Evolutionary conservation across 208 protist species (phyloP), one percentile per base, ranked within the genome.

Genomic region (Leishmania martiniquensis): DNA sequence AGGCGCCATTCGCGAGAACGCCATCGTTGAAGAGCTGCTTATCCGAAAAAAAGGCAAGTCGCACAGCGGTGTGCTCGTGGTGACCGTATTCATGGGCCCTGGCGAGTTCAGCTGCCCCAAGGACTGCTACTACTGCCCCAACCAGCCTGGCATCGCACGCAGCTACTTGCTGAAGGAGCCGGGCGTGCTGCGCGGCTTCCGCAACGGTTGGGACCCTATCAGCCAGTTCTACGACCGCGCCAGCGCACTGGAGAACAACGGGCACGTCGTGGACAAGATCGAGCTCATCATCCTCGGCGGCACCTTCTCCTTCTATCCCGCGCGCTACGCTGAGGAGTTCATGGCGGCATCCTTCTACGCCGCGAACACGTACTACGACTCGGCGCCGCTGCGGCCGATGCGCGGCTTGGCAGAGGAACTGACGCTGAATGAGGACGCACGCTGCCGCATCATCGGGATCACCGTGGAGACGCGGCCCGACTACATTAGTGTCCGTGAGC

Each of bases 251-350:
- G 93, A 95, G 75, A 91, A 90, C 80, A 98, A 97, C 80, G 97
- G 97, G 4, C 97, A 99, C 80, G 87, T 95, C 10, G 92, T 93
- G 69, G 97, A 98, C 81, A 98, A 99, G 90, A 98, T 99, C 45
- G 99, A 99, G 85, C 98, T 99, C 44, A 99, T 99, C 80, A 95
- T 99, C 73, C 99, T 99, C 88, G 99, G 99, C 45, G 99, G 99
- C 42, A 99, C 99, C 49, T 99, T 99, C 76, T 99, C 99, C 76
- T 99, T 97, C 67, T 98, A 99, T 57, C 91, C 97, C 20, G 85
- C 88, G 65, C 92, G 95, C 47, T 99, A 99, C 87, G 84, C 96
- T 1, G 91, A 97, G 84, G 83, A 93, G 74, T 98, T 98, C 77
- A 91, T 97, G 62, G 85, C 87, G 54, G 95, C 92, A 29, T 94